Conservation (phyloP, 768 basidiomycete species). For the Gelatoporia subvermispora region DNA sequence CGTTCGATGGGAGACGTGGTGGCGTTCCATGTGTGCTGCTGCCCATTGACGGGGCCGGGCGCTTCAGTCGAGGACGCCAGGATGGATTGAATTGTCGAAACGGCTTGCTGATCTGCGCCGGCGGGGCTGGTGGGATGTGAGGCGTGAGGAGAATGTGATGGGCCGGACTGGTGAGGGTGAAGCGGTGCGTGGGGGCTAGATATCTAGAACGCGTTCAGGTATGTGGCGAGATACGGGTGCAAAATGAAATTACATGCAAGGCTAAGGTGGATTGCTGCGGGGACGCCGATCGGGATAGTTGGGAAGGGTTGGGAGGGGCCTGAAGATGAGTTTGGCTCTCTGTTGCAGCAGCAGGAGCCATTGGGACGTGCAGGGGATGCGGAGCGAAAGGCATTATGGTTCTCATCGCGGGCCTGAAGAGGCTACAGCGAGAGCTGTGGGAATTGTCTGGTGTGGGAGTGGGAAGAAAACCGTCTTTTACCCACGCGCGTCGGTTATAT, state of each 20-base stretch:
- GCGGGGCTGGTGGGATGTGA: neutral
- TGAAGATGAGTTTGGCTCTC: slow-evolving; percentile 28
- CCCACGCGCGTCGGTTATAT: slow-evolving; percentile 29
- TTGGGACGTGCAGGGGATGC: slow-evolving; percentile 37
- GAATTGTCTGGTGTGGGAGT: slow-evolving; percentile 39
- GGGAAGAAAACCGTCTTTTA: slow-evolving; percentile 36
- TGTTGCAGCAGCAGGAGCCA: slow-evolving; percentile 33
- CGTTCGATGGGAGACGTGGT: neutral
- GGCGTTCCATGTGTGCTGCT: slow-evolving; percentile 17
- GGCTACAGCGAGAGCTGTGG: slow-evolving; percentile 32
- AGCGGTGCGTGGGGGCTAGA: slow-evolving; percentile 25
- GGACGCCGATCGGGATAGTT: slow-evolving; percentile 47
- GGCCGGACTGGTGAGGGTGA: slow-evolving; percentile 23
- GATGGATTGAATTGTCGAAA: slow-evolving; percentile 19
- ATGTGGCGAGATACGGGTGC: slow-evolving; percentile 18
- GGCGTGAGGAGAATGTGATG: slow-evolving; percentile 1
- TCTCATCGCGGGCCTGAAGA: slow-evolving; percentile 17
- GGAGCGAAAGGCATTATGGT: slow-evolving; percentile 26
- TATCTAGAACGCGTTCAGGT: slow-evolving; percentile 31
- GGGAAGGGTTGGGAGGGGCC: slow-evolving; percentile 38
- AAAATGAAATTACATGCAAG: slow-evolving; percentile 29
- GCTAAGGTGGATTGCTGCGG: slow-evolving; percentile 36
- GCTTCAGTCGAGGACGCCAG: slow-evolving; percentile 15
- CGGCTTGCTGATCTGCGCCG: too few species aligned
- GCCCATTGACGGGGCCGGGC: slow-evolving; percentile 11